phyloP scores from a whole-genome alignment of 1,284 basidiomycete genomes.

The Omphalotus olearius region DNA sequence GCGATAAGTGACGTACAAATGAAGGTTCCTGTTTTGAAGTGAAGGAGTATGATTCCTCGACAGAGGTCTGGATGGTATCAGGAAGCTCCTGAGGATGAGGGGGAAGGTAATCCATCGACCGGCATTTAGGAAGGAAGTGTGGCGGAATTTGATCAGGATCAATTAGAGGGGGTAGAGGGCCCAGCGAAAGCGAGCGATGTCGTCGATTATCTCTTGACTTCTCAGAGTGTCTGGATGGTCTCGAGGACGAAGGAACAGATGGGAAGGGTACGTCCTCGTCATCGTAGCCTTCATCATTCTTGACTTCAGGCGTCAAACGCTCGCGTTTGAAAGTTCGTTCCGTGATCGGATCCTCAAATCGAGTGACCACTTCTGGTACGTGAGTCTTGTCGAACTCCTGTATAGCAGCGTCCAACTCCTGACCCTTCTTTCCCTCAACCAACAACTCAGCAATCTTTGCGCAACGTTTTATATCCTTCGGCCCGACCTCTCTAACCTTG shows the following conservation, averaged over 20 bases:
- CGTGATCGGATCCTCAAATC: conserved; percentile 70
- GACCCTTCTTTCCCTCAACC: conserved; percentile 68
- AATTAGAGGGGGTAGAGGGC: conserved; percentile 5
- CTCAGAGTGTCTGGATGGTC: neutral
- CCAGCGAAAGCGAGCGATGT: conserved; percentile 7
- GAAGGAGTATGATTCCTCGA: conserved; percentile 18
- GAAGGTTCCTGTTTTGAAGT: conserved; percentile 36
- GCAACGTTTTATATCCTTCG: conserved; percentile 66
- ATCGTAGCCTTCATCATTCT: neutral
- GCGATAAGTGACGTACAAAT: conserved; percentile 39
- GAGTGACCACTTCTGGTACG: conserved; percentile 58
- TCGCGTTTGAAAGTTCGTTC: conserved; percentile 43
- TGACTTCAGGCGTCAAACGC: neutral
- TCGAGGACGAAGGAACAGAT: conserved; percentile 1
- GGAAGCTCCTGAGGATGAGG: conserved; percentile 2
- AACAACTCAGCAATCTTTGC: conserved; percentile 76
- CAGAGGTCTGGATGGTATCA: neutral
- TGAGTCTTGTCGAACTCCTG: conserved; percentile 69
- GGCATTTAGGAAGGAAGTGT: neutral
- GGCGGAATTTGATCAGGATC: conserved; percentile 5
- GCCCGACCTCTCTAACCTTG: conserved; percentile 63
- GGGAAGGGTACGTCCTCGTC: neutral
- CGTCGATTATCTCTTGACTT: neutral
- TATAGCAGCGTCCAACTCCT: conserved; percentile 64
- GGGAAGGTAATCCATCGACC: neutral